phyloP scores from a whole-genome alignment of 352 stramenopile species.

The Globisporangium echinulatum region DNA sequence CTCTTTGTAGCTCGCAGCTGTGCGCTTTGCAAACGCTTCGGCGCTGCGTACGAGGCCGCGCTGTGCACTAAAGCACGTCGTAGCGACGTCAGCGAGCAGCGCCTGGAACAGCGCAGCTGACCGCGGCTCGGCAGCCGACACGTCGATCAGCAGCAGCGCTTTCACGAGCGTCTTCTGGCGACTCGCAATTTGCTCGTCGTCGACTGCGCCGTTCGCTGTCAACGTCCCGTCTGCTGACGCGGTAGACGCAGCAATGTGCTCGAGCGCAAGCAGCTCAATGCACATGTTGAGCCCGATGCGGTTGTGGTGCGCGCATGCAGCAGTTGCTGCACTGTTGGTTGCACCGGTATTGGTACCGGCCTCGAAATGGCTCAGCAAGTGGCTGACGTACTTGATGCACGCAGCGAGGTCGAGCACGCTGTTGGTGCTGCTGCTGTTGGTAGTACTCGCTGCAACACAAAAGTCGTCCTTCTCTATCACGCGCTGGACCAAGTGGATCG shows the following conservation, averaged over 20 bases:
- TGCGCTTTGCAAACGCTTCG: constrained; percentile 40
- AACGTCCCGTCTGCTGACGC: constrained; percentile 6
- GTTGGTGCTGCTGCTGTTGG: background rate
- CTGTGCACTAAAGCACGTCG: constrained; percentile 35
- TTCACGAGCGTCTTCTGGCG: constrained; percentile 56
- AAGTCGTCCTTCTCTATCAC: constrained; percentile 44
- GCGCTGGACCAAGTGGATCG: constrained; percentile 56
- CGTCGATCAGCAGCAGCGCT: constrained; percentile 39
- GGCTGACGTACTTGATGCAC: constrained; percentile 55
- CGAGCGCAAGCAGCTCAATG: constrained; percentile 62
- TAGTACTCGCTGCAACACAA: constrained; percentile 7
- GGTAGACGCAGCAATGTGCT: constrained; percentile 22
- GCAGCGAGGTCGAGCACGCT: constrained; percentile 36
- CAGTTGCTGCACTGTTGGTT: constrained; percentile 11
- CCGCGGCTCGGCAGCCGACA: constrained; percentile 39
- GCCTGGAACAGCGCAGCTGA: constrained; percentile 48
- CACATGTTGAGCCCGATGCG: constrained; percentile 64
- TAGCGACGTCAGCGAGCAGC: constrained; percentile 39
- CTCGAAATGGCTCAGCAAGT: constrained; percentile 50
- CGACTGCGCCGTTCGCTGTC: constrained; percentile 6
- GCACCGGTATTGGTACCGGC: constrained; percentile 13
- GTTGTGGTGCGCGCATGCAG: constrained; percentile 61
- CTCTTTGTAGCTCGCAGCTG: constrained; percentile 27
- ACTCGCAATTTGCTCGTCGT: constrained; percentile 17
- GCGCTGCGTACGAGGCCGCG: constrained; percentile 34